Conservation (phyloP, 2,329 filamentous ascomycete species). For the Penicillium vulpinum region DNA sequence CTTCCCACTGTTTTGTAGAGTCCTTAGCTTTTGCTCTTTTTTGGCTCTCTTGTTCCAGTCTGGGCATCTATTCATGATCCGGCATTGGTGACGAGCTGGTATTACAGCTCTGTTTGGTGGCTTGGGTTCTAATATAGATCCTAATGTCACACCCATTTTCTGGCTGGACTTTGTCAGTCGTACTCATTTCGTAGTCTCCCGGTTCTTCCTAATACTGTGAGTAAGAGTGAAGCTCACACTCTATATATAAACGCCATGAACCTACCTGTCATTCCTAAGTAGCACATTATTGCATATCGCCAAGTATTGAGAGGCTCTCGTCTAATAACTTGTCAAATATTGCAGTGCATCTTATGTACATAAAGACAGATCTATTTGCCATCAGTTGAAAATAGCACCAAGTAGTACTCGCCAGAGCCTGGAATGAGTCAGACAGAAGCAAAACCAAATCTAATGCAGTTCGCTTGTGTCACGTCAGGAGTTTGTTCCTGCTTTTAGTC, state of each 20-base stretch:
- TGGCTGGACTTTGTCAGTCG: background rate
- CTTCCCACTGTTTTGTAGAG: background rate
- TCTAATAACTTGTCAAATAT: background rate
- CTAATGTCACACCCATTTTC: background rate
- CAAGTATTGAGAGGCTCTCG: background rate
- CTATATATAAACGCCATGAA: background rate
- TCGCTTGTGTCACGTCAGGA: background rate
- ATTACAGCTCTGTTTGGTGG: background rate
- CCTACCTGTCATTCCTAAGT: background rate
- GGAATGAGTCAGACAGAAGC: background rate
- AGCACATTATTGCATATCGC: background rate
- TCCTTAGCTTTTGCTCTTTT: background rate
- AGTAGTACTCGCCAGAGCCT: background rate
- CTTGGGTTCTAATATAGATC: background rate
- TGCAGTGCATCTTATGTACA: background rate
- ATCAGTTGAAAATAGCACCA: background rate
- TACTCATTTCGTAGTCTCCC: background rate
- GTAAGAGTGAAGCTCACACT: too few relatives aligned
- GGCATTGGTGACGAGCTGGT: background rate
- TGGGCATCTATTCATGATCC: background rate
- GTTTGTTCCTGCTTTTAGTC: constrained; percentile 16
- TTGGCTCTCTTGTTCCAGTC: background rate
- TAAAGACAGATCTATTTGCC: background rate
- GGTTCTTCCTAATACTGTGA: background rate
- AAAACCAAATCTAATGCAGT: background rate